These are phyloP conservation scores for Coemansia asiatica DNA, from an alignment of 192 early-diverging fungal genomes.

Conservation along the genomic window DNA sequence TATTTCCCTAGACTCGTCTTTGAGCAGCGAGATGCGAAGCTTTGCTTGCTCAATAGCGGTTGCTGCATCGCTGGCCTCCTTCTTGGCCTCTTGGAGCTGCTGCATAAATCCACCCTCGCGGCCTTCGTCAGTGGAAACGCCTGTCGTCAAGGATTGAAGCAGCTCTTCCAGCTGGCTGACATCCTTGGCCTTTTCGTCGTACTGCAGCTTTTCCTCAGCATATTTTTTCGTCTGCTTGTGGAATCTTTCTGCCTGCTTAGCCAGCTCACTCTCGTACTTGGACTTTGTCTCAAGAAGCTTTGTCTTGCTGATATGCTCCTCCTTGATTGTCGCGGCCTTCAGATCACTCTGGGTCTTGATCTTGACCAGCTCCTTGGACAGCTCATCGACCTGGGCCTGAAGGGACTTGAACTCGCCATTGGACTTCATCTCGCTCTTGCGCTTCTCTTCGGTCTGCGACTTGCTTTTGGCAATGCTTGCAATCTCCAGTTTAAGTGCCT, in stretches of 20 bases:
- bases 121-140: conserved; percentile 85
- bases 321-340: conserved; percentile 70
- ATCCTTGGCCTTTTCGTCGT: conserved; percentile 47
- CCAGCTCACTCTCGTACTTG: conserved; percentile 36
- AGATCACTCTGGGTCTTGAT: conserved; percentile 83
- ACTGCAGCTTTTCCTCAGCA: conserved; percentile 41
- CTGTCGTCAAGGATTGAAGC: conserved; percentile 90
- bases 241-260: conserved; percentile 26
- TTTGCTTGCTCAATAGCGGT: conserved; percentile 78
- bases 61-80: conserved; percentile 60
- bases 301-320: conserved; percentile 62
- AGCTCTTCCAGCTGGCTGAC: conserved; percentile 70
- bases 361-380: conserved; percentile 76
- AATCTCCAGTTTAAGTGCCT: conserved; percentile 65
- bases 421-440: conserved; percentile 58
- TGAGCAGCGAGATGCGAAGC: conserved; percentile 72
- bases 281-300: conserved; percentile 32
- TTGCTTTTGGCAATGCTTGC: conserved; percentile 63
- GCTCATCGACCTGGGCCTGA: conserved; percentile 72
- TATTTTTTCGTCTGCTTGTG: conserved; percentile 32
- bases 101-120: conserved; percentile 96
- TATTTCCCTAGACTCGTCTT: conserved; percentile 71
- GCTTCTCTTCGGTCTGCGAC: conserved; percentile 47
- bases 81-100: conserved; percentile 83
- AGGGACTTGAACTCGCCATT: conserved; percentile 68